phyloP scores from a whole-genome alignment of 2,329 filamentous ascomycete genomes.

The Trichoderma polysporum region DNA sequence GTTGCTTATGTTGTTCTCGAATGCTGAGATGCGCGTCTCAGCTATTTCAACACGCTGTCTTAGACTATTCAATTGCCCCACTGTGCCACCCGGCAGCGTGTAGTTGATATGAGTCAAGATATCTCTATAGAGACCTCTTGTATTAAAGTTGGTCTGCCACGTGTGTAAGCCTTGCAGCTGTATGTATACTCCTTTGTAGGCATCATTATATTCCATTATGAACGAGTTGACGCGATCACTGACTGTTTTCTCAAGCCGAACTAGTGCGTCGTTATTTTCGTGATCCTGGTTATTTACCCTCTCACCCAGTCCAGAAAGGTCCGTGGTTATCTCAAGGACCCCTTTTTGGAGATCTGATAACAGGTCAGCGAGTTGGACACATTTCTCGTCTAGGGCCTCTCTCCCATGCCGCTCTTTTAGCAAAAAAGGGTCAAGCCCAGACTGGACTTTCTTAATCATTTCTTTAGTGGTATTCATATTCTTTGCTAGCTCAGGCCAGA shows the following conservation, averaged over 20 bases:
- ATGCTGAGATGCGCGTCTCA: neutral
- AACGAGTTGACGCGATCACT: neutral
- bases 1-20: neutral
- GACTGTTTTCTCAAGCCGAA: constrained; percentile 28
- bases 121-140: constrained; percentile 41
- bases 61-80: constrained; percentile 26
- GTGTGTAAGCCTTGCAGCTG: constrained; percentile 41
- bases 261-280: constrained; percentile 30
- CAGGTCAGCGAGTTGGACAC: constrained; percentile 15
- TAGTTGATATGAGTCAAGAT: constrained; percentile 41
- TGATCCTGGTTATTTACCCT: constrained; percentile 28
- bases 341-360: constrained; percentile 6
- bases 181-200: neutral
- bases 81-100: constrained; percentile 27
- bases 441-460: neutral
- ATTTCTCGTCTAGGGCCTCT: constrained; percentile 19
- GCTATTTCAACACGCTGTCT: neutral
- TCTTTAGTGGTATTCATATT: neutral
- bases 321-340: constrained; percentile 1
- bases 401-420: constrained; percentile 25
- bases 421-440: constrained; percentile 25
- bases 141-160: constrained; percentile 51
- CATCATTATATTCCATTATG: neutral
- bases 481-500: neutral
- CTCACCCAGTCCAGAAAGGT: neutral